phyloP scores from a whole-genome alignment of 768 basidiomycete genomes.

The Tubosaeta sp. region DNA sequence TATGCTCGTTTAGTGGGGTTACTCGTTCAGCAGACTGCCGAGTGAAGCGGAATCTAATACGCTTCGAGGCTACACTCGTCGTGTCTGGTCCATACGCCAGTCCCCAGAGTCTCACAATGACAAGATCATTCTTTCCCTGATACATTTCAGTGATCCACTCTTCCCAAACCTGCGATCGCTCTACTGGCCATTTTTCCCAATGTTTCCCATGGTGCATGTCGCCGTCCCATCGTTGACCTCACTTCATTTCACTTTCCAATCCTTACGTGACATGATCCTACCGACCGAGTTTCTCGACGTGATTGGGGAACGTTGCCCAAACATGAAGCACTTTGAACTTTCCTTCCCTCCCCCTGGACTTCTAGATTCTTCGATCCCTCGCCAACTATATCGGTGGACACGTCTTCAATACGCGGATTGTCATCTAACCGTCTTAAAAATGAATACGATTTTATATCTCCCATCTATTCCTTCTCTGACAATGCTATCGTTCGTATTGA shows the following conservation, averaged over 20 bases:
- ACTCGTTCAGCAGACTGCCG: not conserved
- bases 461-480: too few relatives aligned
- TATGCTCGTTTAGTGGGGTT: not conserved
- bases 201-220: not conserved
- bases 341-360: too few relatives aligned
- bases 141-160: not conserved
- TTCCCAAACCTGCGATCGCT: not conserved
- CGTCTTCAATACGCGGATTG: too few relatives aligned
- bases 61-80: not conserved
- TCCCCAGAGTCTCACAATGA: not conserved
- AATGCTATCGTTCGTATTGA: too few relatives aligned
- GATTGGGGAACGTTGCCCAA: not conserved
- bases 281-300: not conserved
- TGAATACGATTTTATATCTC: too few relatives aligned
- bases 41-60: not conserved
- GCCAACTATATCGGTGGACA: too few relatives aligned
- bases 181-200: not conserved
- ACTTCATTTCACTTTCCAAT: not conserved
- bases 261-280: too few relatives aligned
- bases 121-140: not conserved
- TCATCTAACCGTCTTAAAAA: too few relatives aligned
- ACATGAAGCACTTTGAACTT: too few relatives aligned
- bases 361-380: too few relatives aligned
- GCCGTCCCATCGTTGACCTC: not conserved
- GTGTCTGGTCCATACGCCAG: not conserved